Percentiles rank a stretch among this genome's conserved stretches.
Evolutionary conservation across 345 rosid genomes (phyloP).

Genomic region (Ceriops decandra): DNA sequence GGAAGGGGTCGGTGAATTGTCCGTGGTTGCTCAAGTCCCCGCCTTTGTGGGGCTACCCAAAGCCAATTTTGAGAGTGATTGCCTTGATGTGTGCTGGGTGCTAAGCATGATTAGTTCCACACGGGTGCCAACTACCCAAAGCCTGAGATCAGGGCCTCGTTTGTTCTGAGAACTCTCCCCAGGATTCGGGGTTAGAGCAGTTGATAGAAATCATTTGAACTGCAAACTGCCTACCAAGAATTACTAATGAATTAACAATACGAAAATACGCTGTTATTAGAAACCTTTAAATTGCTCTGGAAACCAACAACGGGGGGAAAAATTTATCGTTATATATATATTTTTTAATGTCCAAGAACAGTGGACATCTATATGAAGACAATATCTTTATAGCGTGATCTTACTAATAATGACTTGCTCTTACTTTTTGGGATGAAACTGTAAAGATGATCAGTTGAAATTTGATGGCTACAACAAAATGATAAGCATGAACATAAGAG

Average conservation of each 20-base stretch:
- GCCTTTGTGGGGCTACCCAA: neutral
- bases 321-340: no score
- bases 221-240: neutral
- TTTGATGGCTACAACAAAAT: conserved; percentile 1
- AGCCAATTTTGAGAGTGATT: conserved; percentile 62
- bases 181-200: no score
- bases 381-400: no score
- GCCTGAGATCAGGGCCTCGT: neutral
- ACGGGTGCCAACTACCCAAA: conserved; percentile 65
- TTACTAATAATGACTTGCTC: no score
- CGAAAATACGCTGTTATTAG: no score
- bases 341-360: no score
- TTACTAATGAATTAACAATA: neutral
- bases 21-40: neutral
- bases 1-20: conserved; percentile 2
- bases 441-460: neutral
- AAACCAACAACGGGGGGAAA: no score
- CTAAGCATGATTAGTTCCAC: conserved; percentile 71
- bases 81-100: conserved; percentile 50
- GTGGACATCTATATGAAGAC: no score
- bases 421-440: neutral
- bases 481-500: neutral
- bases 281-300: no score
- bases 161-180: no score
- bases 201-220: neutral